phyloP scores from a whole-genome alignment of 306 rosid genomes.

The Hippophae rhamnoides region DNA sequence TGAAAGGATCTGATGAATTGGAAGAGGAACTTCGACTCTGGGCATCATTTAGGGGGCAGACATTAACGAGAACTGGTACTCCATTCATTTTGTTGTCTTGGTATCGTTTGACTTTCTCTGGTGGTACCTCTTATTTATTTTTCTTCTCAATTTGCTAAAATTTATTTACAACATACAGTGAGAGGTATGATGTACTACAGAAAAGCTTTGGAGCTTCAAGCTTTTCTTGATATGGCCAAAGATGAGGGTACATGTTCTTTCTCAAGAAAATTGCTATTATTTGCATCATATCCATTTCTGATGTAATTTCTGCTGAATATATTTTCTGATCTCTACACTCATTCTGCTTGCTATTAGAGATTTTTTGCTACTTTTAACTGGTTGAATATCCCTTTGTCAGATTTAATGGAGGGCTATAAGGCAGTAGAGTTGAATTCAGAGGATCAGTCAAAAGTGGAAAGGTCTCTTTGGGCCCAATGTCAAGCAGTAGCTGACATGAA shows the following conservation, averaged over 20 bases:
- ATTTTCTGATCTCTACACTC: background rate
- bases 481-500: slow-evolving; percentile 97
- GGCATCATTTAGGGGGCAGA: slow-evolving; percentile 98
- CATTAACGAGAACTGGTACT: slow-evolving; percentile 84
- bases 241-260: slow-evolving; percentile 50
- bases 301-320: background rate
- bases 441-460: slow-evolving; percentile 64
- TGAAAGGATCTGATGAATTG: slow-evolving; percentile 53
- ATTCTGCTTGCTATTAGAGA: background rate
- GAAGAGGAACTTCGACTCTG: slow-evolving; percentile 87
- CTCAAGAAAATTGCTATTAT: no score
- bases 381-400: slow-evolving; percentile 25
- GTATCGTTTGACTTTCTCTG: background rate
- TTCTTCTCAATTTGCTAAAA: slow-evolving; percentile 10
- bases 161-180: slow-evolving; percentile 35
- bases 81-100: background rate
- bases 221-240: slow-evolving; percentile 95
- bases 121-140: background rate
- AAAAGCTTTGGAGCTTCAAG: slow-evolving; percentile 94
- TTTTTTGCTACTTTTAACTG: slow-evolving; percentile 2
- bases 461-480: slow-evolving; percentile 85
- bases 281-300: background rate
- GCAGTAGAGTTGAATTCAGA: slow-evolving; percentile 78
- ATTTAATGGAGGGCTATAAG: slow-evolving; percentile 92
- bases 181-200: slow-evolving; percentile 98